Evolutionary conservation across 1,284 basidiomycete genomes (phyloP).

Genomic region (Papiliotrema terrestris): DNA sequence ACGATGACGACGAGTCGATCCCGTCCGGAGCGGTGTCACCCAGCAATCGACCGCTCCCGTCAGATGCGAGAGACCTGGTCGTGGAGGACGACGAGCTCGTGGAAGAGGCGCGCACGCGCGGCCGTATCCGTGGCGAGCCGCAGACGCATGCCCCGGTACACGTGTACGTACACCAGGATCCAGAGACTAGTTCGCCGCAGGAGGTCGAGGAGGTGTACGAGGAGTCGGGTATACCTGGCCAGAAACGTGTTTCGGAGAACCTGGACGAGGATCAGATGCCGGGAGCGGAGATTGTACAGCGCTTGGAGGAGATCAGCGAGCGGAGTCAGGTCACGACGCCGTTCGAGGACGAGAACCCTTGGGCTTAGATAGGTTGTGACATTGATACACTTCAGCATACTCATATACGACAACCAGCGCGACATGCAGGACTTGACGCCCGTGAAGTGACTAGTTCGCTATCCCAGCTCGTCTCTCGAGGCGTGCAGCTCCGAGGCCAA

Average conservation of each 20-base stretch:
- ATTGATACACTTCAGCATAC: too few species aligned
- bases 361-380: conserved; percentile 19
- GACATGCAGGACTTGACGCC: too few species aligned
- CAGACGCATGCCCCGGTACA: conserved; percentile 37
- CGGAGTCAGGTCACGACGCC: neutral
- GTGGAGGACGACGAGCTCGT: conserved; percentile 50
- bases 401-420: too few species aligned
- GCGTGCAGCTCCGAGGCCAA: too few species aligned
- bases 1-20: neutral
- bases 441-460: too few species aligned
- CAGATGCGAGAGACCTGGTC: conserved; percentile 52
- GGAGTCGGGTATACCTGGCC: neutral
- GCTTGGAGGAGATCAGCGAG: conserved; percentile 9
- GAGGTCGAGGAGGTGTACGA: conserved; percentile 14
- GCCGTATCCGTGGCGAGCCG: conserved; percentile 35
- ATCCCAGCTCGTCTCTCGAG: too few species aligned
- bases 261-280: conserved; percentile 24
- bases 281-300: conserved; percentile 19
- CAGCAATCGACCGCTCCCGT: neutral
- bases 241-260: neutral
- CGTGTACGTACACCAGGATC: conserved; percentile 16
- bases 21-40: neutral
- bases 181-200: conserved; percentile 9
- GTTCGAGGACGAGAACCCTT: conserved; percentile 39
- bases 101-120: conserved; percentile 31